Base-by-base conservation (phyloP, 768 basidiomycete species). In the Leccinum barrowsii region DNA sequence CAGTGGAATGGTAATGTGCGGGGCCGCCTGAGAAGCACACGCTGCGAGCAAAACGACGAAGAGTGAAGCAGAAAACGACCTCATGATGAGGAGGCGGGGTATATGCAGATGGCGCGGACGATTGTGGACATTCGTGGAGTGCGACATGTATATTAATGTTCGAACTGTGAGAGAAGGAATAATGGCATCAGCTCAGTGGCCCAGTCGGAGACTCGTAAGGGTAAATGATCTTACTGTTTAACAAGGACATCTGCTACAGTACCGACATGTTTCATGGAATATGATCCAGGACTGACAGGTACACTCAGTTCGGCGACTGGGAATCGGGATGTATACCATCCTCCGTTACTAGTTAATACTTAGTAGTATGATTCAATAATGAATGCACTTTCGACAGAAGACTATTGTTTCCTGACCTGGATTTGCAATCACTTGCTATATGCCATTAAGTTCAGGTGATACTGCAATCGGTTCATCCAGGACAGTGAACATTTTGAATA, bases 11-110 rank as follows among this genome's bases (percentile, higher is more conserved):
- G 32, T 62, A 44, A 44, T 5, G 51, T 32, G 44, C 1, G 50
- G 26, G 2, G 56, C 53, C 2, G 65, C 56, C 13, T 21, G 21
- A 37, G 55, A 60, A 17, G 19, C 47, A 49, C 50, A 60, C 2
- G 50, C 42, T 13, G 57, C 55, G 37, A 69, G 44, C 5, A 65
- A 28, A n/a, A 21, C 17, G 6, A 54, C 13, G 21, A 56, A 47
- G 37, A 63, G 34, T 2, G 52, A 35, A 35, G 37, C 8, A 35
- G 42, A 6, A 37, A 62, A 57, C 5, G 58, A 57, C 50, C 50
- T 51, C 69, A 68, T 68, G 35, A 13, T 50, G 49, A 53, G 7
- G 34, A n/a, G 10, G 22, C 44, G 28, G 10, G 24, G 10, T n/a
- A 8, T 8, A 24, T 17, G 24, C 13, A 42, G 10, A 42, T 42